Percentiles rank a stretch among this genome's conserved stretches.
Evolutionary conservation across 306 rosid genomes (phyloP).

Genomic region (Begonia fuchsioides): DNA sequence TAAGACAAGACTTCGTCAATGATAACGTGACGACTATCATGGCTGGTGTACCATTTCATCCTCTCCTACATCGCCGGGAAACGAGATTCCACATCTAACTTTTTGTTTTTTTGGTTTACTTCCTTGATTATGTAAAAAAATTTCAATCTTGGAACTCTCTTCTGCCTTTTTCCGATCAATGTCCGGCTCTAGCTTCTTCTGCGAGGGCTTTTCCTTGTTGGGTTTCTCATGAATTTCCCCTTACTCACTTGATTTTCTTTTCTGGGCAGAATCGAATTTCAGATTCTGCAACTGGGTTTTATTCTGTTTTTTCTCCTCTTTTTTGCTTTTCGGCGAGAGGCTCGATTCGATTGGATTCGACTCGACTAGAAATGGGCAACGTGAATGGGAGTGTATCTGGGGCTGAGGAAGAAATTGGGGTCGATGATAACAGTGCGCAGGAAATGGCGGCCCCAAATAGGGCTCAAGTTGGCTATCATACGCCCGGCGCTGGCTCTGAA

Average conservation of each 20-base stretch:
- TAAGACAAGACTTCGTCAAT: constrained; percentile 25
- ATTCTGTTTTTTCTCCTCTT: not conserved
- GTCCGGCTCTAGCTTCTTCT: constrained; percentile 1
- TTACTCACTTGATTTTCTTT: constrained; percentile 7
- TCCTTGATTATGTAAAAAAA: not conserved
- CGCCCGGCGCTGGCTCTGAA: constrained; percentile 25
- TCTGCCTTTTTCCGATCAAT: not conserved
- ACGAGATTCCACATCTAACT: constrained; percentile 3
- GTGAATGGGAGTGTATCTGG: constrained; percentile 74
- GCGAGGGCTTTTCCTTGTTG: constrained; percentile 7
- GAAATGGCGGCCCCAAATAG: constrained; percentile 28
- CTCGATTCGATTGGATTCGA: constrained; percentile 2
- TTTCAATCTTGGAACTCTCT: not conserved
- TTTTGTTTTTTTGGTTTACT: not conserved
- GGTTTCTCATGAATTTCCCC: constrained; percentile 12
- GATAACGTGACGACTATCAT: constrained; percentile 42
- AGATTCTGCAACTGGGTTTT: constrained; percentile 24
- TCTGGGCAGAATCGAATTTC: constrained; percentile 19
- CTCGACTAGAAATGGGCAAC: constrained; percentile 53
- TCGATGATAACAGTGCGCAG: constrained; percentile 10
- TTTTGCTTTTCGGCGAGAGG: not conserved
- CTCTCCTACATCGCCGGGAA: constrained; percentile 56
- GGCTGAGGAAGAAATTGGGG: constrained; percentile 29
- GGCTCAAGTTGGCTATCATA: constrained; percentile 7
- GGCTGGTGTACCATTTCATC: constrained; percentile 33